These are phyloP conservation scores for Camellia japonica DNA, from an alignment of 148 eudicot genomes.

Conservation along the genomic window DNA sequence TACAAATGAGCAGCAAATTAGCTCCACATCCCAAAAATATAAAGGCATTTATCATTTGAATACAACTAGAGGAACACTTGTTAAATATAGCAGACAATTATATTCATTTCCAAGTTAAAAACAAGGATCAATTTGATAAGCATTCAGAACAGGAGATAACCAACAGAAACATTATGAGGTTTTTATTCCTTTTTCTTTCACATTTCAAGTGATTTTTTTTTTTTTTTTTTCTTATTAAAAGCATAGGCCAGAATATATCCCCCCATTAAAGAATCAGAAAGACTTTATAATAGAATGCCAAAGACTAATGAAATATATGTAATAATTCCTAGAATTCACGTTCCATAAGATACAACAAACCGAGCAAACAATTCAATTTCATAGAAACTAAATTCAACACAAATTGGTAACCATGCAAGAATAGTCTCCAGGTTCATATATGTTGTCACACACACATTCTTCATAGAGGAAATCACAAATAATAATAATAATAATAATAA, in stretches of 20 bases:
- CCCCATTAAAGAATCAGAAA: neutral
- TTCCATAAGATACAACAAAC: neutral
- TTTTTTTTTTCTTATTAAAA: neutral
- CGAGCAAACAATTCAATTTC: neutral
- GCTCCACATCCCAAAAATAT: neutral
- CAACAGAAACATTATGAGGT: neutral
- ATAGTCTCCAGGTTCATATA: neutral
- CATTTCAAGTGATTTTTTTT: neutral
- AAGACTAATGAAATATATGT: neutral
- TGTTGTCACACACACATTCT: neutral
- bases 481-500: no score
- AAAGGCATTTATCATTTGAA: neutral
- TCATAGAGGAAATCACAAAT: neutral
- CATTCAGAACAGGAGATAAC: neutral
- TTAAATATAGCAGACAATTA: neutral
- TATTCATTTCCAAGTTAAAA: neutral
- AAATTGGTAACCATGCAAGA: neutral
- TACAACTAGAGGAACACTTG: neutral
- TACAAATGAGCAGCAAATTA: constrained; percentile 36
- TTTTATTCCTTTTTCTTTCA: neutral
- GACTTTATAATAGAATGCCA: neutral
- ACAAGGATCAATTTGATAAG: neutral
- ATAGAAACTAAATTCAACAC: neutral
- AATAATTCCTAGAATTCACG: neutral
- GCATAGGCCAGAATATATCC: neutral